Conservation (phyloP, 805 yeast genomes). For the Ogataea neopini region DNA sequence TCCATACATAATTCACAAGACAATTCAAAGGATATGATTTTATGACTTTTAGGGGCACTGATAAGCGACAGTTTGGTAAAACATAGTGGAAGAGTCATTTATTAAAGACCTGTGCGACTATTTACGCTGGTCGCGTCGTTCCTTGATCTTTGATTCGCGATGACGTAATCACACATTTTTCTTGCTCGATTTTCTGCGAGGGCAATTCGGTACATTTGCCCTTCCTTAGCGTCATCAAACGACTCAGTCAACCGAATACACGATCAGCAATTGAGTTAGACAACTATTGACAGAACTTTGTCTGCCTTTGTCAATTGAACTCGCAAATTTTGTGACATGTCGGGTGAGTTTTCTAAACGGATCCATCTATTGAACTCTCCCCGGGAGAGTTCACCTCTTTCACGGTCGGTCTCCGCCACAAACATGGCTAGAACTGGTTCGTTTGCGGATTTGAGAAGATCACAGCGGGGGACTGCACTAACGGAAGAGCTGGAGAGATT, state of each 20-base stretch:
- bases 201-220: background rate
- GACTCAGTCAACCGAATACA: no score
- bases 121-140: background rate
- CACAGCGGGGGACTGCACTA: conserved; percentile 1
- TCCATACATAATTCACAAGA: no score
- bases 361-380: conserved; percentile 20
- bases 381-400: conserved; percentile 29
- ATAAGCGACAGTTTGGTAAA: no score
- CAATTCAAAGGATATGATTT: no score
- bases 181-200: background rate
- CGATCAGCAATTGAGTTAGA: no score
- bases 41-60: no score
- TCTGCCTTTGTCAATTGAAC: background rate
- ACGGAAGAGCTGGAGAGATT: conserved; percentile 26
- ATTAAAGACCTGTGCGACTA: no score
- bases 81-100: no score
- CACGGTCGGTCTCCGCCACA: conserved; percentile 27
- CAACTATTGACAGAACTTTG: no score
- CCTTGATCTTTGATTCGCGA: no score
- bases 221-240: no score
- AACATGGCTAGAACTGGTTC: conserved; percentile 19
- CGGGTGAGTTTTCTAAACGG: conserved; percentile 14
- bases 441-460: conserved; percentile 4
- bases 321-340: background rate
- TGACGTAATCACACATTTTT: background rate